Evolutionary conservation across 2,329 filamentous ascomycete species (phyloP), one percentile per base, ranked within the genome.

Genomic region (Helotiales sp.): DNA sequence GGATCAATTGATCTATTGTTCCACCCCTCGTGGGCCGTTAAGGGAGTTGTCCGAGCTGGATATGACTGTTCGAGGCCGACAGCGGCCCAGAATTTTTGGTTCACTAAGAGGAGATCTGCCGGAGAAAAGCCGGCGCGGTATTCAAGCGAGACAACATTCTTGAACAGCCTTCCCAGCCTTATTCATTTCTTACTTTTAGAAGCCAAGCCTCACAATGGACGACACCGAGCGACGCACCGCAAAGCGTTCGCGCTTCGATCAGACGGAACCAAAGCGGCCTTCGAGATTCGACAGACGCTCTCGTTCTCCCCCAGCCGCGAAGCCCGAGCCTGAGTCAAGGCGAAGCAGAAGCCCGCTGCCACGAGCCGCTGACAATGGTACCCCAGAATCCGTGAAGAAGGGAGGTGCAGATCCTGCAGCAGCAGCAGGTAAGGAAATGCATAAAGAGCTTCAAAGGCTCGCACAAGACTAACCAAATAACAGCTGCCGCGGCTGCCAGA

Each of bases 221-320:
- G 91, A 95, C 69, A 81, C 88, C 63, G 89, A 93, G 66, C 84
- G 87, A 71, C 85, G 86, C 61, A 80, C 79, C 60, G 78, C 80
- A 60, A 96, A 96, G 80, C 89, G 92, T 62, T 96, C 92, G 70
- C 91, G 93, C 74, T 97, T 98, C 75, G 93, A 98, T 72, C 91
- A 96, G 74, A 95, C 87, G 47, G 91, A 93, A 72, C 86, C 90
- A 57, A 88, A 87, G 69, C 82, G 86, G 66, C 71, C 82, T 42
- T 96, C 92, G 50, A 85, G 93, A 72, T 97, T 96, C 75, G 93
- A 97, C 76, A 86, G 93, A 68, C 89, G 95, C 68, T 98, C 95
- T 58, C 89, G 91, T 64, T 96, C 92, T 30, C 92, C 92, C 22
- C 75, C 77, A 58, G 75, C 81, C 25, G 82, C 85, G 69, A 84